Base-by-base conservation (phyloP, 306 rosid genomes). In the Sicyos baderoa region DNA sequence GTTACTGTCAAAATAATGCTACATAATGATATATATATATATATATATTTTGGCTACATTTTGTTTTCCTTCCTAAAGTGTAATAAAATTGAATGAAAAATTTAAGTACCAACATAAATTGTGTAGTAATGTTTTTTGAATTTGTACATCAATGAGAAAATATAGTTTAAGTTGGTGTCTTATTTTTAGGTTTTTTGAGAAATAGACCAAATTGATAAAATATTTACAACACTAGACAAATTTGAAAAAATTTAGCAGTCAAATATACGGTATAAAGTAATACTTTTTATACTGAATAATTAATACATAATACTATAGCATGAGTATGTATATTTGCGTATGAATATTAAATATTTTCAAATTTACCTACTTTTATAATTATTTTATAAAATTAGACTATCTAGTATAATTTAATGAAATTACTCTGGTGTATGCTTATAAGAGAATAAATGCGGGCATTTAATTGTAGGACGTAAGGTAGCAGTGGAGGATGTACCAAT, bases 381-480 rank as follows among this genome's bases (percentile, higher is more conserved):
- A n/a, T n/a, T n/a, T n/a, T n/a, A n/a, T n/a, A n/a, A n/a, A n/a
- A n/a, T n/a, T n/a, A n/a, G n/a, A n/a, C n/a, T n/a, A n/a, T n/a
- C n/a, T n/a, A n/a, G n/a, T n/a, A n/a, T n/a, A n/a, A n/a, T 53
- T 23, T 23, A 3, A 14, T 4, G 16, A 18, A 27, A 58, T 58
- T 58, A 14, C 50, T 15, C 2, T 44, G 15, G 15, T 11, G 4
- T 45, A 45, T 1, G 65, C 12, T 54, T 25, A 23, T 57, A 25
- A 25, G 67, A 61, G 32, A 61, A 61, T 61, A 32, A 61, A 61
- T 61, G 67, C 14, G 13, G 15, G 23, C 67, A 60, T 60, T 60
- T 35, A 60, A 7, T 35, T n/a, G 67, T 8, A 6, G 19, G 3
- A 59, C 35, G 18, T 15, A 6, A 45, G 45, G 27, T 19, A 19